Base-by-base conservation (phyloP, 495 filamentous ascomycete species). In the Articulospora tetracladia region DNA sequence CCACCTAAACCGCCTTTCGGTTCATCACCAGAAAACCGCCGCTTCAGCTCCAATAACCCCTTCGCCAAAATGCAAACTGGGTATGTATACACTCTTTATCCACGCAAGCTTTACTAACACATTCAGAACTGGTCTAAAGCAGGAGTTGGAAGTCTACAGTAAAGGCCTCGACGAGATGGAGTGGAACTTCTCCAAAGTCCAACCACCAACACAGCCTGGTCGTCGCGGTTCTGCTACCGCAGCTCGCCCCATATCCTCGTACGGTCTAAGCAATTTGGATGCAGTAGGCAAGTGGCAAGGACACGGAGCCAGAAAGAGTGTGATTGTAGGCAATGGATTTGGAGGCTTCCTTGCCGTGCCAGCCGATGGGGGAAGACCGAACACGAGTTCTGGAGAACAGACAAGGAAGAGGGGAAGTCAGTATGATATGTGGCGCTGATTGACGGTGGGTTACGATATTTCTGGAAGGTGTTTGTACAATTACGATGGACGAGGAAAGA, bases 311-410 rank as follows among this genome's bases (percentile, higher is more conserved):
- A 68, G 81, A 55, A 73, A 72, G 63, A 81, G 80, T 57, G 68
- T 79, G 23, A 52, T 73, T 41, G 73, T 79, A 24, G 89, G 89
- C 1, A 91, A 92, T 67, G 88, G 88, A 0, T 88, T 87, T 59
- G 89, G 91, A 10, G 89, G 90, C 8, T 97, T 91, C 72, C 73
- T 96, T 44, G 86, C 89, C 8, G 86, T 97, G 28, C 92, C 91
- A 1, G 77, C 72, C 27, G 79, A 84, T 3, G 80, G 81, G 23
- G 67, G 55, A 17, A 47, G 67, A 24, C 67, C 67, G 32, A 58
- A 48, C 12, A 66, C 55, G 44, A 39, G 30, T 41, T 60, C 41
- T 11, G 64, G 67, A 4, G 64, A 66, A 36, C 57, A 36, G 28
- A 36, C 17, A 19, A 44, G 56, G 51, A 66, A 59, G 56, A 60